Percentiles rank a stretch among this genome's conserved stretches.
phyloP scores from a whole-genome alignment of 139 green algal genomes.

The Chlorella vulgaris region DNA sequence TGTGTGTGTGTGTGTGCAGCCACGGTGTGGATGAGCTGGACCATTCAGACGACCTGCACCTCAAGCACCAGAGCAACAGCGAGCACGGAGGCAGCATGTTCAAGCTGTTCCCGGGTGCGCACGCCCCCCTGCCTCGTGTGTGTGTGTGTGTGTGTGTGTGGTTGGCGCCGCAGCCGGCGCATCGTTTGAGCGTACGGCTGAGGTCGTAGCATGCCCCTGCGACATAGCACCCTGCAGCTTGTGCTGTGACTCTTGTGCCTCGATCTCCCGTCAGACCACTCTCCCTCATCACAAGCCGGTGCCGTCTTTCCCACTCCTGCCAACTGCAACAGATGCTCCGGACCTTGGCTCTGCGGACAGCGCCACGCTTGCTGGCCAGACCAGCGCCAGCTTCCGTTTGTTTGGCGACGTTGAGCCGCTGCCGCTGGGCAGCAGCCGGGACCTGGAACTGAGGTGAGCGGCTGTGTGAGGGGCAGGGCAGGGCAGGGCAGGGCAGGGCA shows the following conservation, averaged over 20 bases:
- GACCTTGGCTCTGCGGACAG: too few relatives aligned
- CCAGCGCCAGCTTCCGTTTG: conserved; percentile 28
- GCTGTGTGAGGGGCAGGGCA: not conserved
- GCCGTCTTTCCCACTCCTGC: too few relatives aligned
- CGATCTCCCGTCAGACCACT: too few relatives aligned
- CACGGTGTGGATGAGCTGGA: conserved; percentile 8
- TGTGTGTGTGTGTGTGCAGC: not conserved
- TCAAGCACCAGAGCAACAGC: conserved; percentile 17
- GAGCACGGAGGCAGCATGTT: conserved; percentile 17
- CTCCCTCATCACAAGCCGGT: too few relatives aligned
- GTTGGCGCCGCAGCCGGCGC: too few relatives aligned
- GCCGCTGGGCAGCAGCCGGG: not conserved
- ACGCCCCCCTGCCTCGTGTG: not conserved
- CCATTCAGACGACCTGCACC: not conserved
- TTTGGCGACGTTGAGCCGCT: conserved; percentile 29
- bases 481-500: not conserved
- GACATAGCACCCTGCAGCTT: too few relatives aligned
- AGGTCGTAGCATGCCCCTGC: too few relatives aligned
- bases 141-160: too few relatives aligned
- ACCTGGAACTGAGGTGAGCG: conserved; percentile 1
- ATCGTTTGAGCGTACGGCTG: too few relatives aligned
- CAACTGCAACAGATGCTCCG: too few relatives aligned
- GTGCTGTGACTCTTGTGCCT: too few relatives aligned
- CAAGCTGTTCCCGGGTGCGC: conserved; percentile 28
- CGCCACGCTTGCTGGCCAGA: too few relatives aligned